A percentile compares a stretch with the other conserved stretches of the same genome.
Evolutionary conservation across 108 stramenopile species (phyloP).

Genomic region (Nannochloropsis oceanica): DNA sequence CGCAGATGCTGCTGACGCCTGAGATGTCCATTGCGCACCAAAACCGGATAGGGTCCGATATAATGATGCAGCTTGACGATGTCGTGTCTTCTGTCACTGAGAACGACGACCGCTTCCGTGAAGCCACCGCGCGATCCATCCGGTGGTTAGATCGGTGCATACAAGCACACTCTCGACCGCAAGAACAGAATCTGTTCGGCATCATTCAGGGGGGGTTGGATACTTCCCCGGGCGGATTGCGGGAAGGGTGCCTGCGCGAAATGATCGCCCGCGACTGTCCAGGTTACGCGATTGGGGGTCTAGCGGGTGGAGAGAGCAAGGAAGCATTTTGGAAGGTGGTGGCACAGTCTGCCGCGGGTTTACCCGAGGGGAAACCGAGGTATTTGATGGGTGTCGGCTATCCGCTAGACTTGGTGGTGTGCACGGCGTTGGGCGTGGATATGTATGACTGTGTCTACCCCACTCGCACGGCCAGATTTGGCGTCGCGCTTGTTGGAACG

Average conservation of each 20-base stretch:
- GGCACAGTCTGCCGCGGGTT: conserved; percentile 60
- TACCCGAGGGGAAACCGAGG: conserved; percentile 73
- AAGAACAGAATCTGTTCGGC: conserved; percentile 30
- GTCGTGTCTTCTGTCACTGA: conserved; percentile 58
- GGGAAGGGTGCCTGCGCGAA: conserved; percentile 75
- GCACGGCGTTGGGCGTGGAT: conserved; percentile 87
- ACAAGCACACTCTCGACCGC: conserved; percentile 50
- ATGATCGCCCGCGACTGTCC: conserved; percentile 57
- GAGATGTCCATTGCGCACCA: conserved; percentile 86
- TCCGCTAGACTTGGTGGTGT: conserved; percentile 91
- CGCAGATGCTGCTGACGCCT: conserved; percentile 65
- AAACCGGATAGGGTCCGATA: conserved; percentile 83
- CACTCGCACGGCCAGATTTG: conserved; percentile 89
- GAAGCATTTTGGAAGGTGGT: conserved; percentile 94
- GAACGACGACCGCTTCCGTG: conserved; percentile 54
- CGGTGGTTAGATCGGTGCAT: conserved; percentile 93
- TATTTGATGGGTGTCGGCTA: conserved; percentile 98
- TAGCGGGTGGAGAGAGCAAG: conserved; percentile 78
- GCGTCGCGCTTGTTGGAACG: conserved; percentile 63
- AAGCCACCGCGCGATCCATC: conserved; percentile 73
- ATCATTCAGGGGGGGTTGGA: conserved; percentile 79
- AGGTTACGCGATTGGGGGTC: conserved; percentile 83
- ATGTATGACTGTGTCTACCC: conserved; percentile 99
- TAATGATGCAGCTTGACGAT: conserved; percentile 96
- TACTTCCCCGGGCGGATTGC: conserved; percentile 59